phyloP scores from a whole-genome alignment of 2,329 filamentous ascomycete species.

The Knoxdaviesia capensis region DNA sequence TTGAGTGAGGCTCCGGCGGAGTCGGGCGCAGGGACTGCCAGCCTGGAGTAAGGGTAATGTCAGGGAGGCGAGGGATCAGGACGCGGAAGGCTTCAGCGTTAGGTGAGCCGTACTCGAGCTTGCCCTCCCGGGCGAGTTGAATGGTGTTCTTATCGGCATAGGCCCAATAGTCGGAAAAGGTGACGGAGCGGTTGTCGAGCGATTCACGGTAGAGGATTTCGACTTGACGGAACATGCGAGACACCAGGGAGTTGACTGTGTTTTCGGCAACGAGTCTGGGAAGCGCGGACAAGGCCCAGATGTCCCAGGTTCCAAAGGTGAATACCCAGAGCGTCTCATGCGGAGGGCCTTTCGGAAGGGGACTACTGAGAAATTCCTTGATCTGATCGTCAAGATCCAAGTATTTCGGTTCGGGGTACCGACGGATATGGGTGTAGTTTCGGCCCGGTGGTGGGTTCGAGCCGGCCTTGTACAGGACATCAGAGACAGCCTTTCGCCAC shows the following conservation, averaged over 20 bases:
- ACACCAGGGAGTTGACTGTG: slow-evolving; percentile 16
- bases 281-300: slow-evolving; percentile 29
- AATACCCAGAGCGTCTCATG: slow-evolving; percentile 32
- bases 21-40: slow-evolving; percentile 23
- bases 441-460: slow-evolving; percentile 14
- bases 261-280: slow-evolving; percentile 18
- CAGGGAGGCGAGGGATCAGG: slow-evolving; percentile 29
- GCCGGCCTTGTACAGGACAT: slow-evolving; percentile 12
- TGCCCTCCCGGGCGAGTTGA: slow-evolving; percentile 9
- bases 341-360: slow-evolving; percentile 13
- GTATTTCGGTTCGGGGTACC: slow-evolving; percentile 19
- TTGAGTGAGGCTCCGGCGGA: slow-evolving; percentile 23
- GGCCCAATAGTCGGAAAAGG: slow-evolving; percentile 23
- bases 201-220: slow-evolving; percentile 25
- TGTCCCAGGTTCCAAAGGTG: slow-evolving; percentile 31
- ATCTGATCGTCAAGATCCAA: slow-evolving; percentile 25
- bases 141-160: slow-evolving; percentile 11
- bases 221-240: slow-evolving; percentile 21
- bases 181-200: slow-evolving; percentile 19
- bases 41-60: slow-evolving; percentile 31
- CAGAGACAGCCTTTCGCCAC: slow-evolving; percentile 19
- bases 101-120: slow-evolving; percentile 8
- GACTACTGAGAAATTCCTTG: slow-evolving; percentile 20
- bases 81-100: slow-evolving; percentile 23
- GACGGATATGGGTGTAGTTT: slow-evolving; percentile 22